These are phyloP conservation scores for Verticillium isaacii DNA, from an alignment of 2,329 filamentous ascomycete genomes.

Conservation along the genomic window DNA sequence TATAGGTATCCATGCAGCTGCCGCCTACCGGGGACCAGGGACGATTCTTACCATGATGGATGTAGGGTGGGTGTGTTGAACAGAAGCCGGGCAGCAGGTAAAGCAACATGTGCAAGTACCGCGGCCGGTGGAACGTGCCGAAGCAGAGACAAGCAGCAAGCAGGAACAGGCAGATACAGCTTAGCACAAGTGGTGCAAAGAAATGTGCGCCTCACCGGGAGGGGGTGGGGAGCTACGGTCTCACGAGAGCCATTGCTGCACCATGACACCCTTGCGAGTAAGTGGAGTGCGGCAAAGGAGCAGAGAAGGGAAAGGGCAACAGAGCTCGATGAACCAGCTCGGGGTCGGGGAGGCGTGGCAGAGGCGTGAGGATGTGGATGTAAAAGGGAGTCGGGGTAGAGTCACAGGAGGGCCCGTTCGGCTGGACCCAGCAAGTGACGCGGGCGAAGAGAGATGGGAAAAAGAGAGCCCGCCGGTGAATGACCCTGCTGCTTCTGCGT, in stretches of 20 bases:
- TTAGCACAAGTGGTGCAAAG: conserved; percentile 14
- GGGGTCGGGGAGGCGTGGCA: conserved; percentile 2
- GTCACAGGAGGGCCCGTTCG: not conserved
- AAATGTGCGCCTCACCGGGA: conserved; percentile 15
- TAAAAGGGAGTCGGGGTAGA: conserved; percentile 12
- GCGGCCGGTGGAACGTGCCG: conserved; percentile 28
- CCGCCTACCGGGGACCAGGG: conserved; percentile 32
- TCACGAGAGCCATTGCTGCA: conserved; percentile 27
- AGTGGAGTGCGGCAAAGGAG: conserved; percentile 13
- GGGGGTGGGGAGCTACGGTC: conserved; percentile 18
- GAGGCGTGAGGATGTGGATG: not conserved
- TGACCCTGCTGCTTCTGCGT: conserved; percentile 1
- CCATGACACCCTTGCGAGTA: conserved; percentile 12
- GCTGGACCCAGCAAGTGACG: not conserved
- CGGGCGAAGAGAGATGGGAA: conserved; percentile 10
- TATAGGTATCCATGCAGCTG: conserved; percentile 38
- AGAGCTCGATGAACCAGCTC: conserved; percentile 9
- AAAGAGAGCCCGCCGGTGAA: not conserved
- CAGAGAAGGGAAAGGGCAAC: conserved; percentile 9
- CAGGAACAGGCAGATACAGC: conserved; percentile 12
- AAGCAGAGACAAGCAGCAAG: conserved; percentile 18
- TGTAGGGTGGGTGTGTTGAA: conserved; percentile 33
- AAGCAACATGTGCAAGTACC: conserved; percentile 29
- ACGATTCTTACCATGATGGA: conserved; percentile 44
- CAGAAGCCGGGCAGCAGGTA: conserved; percentile 24